Conservation (phyloP, 495 filamentous ascomycete species). For the Xylaria nigripes region DNA sequence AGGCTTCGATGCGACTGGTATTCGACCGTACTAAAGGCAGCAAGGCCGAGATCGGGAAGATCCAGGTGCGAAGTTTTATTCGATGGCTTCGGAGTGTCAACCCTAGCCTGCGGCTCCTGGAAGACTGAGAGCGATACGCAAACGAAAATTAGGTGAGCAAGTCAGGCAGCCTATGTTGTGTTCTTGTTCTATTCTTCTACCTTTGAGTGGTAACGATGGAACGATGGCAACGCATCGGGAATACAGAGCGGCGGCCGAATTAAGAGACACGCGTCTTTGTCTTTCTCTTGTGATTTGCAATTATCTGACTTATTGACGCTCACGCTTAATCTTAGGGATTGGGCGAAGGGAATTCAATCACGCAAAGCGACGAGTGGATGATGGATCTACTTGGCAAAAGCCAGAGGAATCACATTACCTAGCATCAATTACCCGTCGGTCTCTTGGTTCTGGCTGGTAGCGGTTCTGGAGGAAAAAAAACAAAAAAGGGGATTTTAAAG, state of each 20-base stretch:
- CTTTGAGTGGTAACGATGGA: background rate
- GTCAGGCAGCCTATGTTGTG: background rate
- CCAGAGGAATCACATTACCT: too few species aligned
- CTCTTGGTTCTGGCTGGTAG: too few species aligned
- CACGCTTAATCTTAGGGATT: too few species aligned
- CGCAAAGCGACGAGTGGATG: too few species aligned
- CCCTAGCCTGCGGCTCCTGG: conserved; percentile 15
- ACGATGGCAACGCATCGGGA: background rate
- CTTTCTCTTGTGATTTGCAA: background rate
- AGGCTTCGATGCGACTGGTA: conserved; percentile 11
- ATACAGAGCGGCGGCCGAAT: background rate
- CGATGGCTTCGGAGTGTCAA: conserved; percentile 25
- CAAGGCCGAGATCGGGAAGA: conserved; percentile 20
- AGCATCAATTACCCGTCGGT: too few species aligned
- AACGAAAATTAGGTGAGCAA: background rate
- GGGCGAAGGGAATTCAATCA: too few species aligned
- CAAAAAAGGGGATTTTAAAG: too few species aligned
- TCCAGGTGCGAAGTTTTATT: conserved; percentile 30
- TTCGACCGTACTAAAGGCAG: conserved; percentile 19
- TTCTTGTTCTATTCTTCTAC: background rate
- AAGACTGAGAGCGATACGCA: background rate
- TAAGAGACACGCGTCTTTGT: background rate
- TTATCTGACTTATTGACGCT: background rate
- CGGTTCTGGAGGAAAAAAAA: too few species aligned
- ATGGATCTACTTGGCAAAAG: too few species aligned